Percentiles rank a stretch among this genome's conserved stretches.
phyloP scores from a whole-genome alignment of 2,329 filamentous ascomycete species.

The Monosporascus sp. region DNA sequence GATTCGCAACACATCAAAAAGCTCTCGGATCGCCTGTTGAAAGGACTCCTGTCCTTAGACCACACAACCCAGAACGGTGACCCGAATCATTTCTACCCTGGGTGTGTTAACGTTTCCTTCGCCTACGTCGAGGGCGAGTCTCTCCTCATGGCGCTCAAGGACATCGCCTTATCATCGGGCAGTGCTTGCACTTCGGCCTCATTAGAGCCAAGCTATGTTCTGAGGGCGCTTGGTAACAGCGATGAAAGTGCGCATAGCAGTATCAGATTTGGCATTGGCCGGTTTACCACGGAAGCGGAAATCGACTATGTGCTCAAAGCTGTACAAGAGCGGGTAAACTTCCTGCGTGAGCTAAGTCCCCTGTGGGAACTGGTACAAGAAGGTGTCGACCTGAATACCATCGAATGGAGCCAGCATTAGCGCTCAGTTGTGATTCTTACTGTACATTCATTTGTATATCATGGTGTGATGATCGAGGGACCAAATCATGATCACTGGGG shows the following conservation, averaged over 20 bases:
- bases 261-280: slow-evolving; percentile 94
- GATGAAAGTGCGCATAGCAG: slow-evolving; percentile 97
- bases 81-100: slow-evolving; percentile 77
- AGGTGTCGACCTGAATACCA: slow-evolving; percentile 89
- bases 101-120: slow-evolving; percentile 97
- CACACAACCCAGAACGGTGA: slow-evolving; percentile 92
- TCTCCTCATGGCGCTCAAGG: slow-evolving; percentile 95
- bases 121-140: slow-evolving; percentile 98
- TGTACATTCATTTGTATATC: background rate
- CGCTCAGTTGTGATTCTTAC: background rate
- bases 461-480: background rate
- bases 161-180: slow-evolving; percentile 93
- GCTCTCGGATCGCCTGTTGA: slow-evolving; percentile 77
- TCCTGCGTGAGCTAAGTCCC: slow-evolving; percentile 89
- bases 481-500: no score
- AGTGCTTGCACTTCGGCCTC: slow-evolving; percentile 97
- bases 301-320: slow-evolving; percentile 98
- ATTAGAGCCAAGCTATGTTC: slow-evolving; percentile 91
- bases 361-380: slow-evolving; percentile 98
- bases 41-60: slow-evolving; percentile 81
- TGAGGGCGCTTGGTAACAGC: slow-evolving; percentile 89
- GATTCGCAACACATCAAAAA: slow-evolving; percentile 78
- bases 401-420: slow-evolving; percentile 97
- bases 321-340: slow-evolving; percentile 82
- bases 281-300: slow-evolving; percentile 91